Conservation (phyloP, 2,329 filamentous ascomycete genomes). For the Trichoderma citrinoviride region DNA sequence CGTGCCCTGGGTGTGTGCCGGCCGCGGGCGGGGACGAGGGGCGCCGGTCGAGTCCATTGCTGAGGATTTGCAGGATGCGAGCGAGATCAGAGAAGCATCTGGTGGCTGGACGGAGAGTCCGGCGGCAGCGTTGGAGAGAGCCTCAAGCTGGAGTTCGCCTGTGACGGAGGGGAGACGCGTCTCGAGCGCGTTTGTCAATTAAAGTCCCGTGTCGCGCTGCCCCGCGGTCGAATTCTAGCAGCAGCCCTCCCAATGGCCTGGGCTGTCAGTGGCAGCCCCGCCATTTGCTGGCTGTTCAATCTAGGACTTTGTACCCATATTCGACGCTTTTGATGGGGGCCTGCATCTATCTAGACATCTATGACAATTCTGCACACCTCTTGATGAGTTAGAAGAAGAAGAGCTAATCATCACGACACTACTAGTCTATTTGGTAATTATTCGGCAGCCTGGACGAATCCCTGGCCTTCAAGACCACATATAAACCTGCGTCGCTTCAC, state of each 20-base stretch:
- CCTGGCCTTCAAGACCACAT: not conserved
- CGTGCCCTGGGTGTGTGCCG: constrained; percentile 78
- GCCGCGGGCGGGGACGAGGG: constrained; percentile 57
- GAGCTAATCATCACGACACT: not conserved
- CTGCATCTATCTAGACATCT: not conserved
- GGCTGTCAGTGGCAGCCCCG: constrained; percentile 2
- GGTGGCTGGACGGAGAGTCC: not conserved
- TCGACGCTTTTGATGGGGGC: not conserved
- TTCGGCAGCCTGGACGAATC: not conserved
- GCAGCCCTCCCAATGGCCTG: not conserved
- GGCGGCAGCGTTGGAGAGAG: no score
- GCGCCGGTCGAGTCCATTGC: constrained; percentile 37
- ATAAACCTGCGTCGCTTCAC: not conserved
- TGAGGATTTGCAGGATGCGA: not conserved
- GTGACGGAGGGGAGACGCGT: constrained; percentile 37
- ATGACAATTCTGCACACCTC: not conserved
- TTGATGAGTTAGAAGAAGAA: not conserved
- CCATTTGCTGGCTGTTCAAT: not conserved
- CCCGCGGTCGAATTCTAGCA: constrained; percentile 28
- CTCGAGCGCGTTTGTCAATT: constrained; percentile 37
- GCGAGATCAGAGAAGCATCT: no score
- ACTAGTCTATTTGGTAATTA: not conserved
- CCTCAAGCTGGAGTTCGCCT: no score
- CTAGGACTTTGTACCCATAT: not conserved
- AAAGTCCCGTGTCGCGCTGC: constrained; percentile 32